A percentile compares a stretch with the other conserved stretches of the same genome.
These are phyloP conservation scores for Coelastrella sp. DNA, from an alignment of 139 green algal genomes.

Conservation along the genomic window DNA sequence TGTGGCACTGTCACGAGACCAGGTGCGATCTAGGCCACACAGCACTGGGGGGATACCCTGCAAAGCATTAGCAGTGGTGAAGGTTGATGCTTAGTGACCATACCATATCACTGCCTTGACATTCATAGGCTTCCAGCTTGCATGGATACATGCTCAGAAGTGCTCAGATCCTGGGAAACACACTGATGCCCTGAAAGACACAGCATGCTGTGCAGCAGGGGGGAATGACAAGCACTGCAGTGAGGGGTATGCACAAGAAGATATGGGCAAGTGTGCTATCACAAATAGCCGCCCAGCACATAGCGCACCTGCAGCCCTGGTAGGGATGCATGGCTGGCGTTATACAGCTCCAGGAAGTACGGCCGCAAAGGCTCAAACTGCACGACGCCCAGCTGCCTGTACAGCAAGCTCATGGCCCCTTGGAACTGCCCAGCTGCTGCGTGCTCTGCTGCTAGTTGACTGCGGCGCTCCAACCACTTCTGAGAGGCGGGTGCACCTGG, in stretches of 20 bases:
- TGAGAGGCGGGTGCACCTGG: slow-evolving; percentile 69
- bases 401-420: slow-evolving; percentile 94
- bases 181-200: neutral
- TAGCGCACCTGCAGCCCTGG: slow-evolving; percentile 67
- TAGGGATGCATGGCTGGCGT: slow-evolving; percentile 74
- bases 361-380: slow-evolving; percentile 92
- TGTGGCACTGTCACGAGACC: slow-evolving; percentile 64
- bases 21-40: slow-evolving; percentile 78
- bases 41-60: slow-evolving; percentile 70
- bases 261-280: neutral
- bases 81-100: too few relatives aligned
- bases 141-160: neutral
- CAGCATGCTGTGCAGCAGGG: neutral
- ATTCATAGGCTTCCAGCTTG: neutral
- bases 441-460: slow-evolving; percentile 80
- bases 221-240: too few relatives aligned
- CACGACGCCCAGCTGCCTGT: slow-evolving; percentile 91
- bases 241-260: neutral
- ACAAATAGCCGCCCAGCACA: neutral
- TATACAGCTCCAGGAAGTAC: slow-evolving; percentile 88
- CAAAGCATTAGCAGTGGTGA: neutral
- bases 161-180: too few relatives aligned
- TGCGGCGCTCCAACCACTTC: slow-evolving; percentile 89
- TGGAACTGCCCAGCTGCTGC: slow-evolving; percentile 89
- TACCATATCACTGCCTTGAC: too few relatives aligned